Evolutionary conservation across 148 eudicot species (phyloP).

Genomic region (Rheum nobile): DNA sequence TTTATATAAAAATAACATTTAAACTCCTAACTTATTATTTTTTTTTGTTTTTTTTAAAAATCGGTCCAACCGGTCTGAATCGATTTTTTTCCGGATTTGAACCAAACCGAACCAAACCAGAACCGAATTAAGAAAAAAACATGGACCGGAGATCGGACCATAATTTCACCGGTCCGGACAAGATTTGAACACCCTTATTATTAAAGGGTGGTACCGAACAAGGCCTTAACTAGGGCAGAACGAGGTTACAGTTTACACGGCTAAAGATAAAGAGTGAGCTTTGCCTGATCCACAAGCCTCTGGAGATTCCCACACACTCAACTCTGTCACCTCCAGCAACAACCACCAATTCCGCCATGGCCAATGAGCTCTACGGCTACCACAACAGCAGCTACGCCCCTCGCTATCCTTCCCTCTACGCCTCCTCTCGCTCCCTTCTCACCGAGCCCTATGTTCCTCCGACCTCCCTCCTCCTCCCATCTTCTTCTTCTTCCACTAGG

Average conservation of each 20-base stretch:
- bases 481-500: background rate
- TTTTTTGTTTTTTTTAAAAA: too few relatives aligned
- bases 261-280: background rate
- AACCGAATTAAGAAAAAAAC: too few relatives aligned
- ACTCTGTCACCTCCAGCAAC: background rate
- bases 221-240: background rate
- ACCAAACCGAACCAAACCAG: too few relatives aligned
- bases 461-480: background rate
- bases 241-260: background rate
- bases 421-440: background rate
- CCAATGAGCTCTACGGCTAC: slow-evolving; percentile 6
- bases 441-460: slow-evolving; percentile 7
- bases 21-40: too few relatives aligned
- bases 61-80: too few relatives aligned
- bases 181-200: too few relatives aligned
- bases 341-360: background rate
- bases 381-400: background rate
- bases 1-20: too few relatives aligned
- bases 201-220: too few relatives aligned
- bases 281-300: background rate
- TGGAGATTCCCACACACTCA: background rate
- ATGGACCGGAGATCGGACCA: too few relatives aligned
- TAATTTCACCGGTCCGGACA: too few relatives aligned
- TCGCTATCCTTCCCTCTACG: background rate
- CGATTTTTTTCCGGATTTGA: too few relatives aligned